A percentile compares a stretch with the other conserved stretches of the same genome.
phyloP scores from a whole-genome alignment of 1,139 yeast genomes.

The Tardiomyces blankii region DNA sequence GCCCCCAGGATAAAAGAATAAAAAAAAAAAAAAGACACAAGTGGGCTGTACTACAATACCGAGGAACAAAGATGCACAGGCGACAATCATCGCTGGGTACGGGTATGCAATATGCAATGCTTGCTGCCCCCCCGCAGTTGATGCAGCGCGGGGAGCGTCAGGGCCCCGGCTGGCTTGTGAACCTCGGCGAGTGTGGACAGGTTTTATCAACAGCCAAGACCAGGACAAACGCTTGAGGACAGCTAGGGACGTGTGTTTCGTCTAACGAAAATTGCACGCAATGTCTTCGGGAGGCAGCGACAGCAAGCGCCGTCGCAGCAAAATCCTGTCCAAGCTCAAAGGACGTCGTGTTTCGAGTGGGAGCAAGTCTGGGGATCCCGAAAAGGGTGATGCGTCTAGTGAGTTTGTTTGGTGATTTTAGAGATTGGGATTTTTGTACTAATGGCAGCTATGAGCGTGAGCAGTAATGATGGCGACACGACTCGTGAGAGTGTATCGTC shows the following conservation, averaged over 20 bases:
- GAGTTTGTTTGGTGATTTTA: too few relatives aligned
- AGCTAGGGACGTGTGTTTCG: too few relatives aligned
- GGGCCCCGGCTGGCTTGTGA: constrained; percentile 19
- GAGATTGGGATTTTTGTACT: not conserved
- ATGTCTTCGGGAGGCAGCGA: not conserved
- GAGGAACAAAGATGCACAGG: too few relatives aligned
- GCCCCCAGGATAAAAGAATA: too few relatives aligned
- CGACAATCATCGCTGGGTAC: not conserved
- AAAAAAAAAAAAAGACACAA: too few relatives aligned
- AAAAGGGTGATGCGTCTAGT: too few relatives aligned
- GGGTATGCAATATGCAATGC: not conserved
- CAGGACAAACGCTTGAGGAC: too few relatives aligned
- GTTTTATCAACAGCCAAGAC: too few relatives aligned
- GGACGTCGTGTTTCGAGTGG: not conserved
- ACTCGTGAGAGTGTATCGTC: not conserved
- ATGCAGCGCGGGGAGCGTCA: constrained; percentile 4
- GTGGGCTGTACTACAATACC: too few relatives aligned
- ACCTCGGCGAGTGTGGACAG: constrained; percentile 7
- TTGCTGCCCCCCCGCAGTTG: not conserved
- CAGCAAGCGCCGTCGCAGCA: not conserved
- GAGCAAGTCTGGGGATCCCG: not conserved
- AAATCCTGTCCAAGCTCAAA: not conserved
- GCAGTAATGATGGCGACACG: not conserved
- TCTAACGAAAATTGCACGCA: not conserved
- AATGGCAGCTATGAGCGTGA: not conserved